A percentile compares a stretch with the other conserved stretches of the same genome.
Evolutionary conservation across 768 basidiomycete species (phyloP).

Genomic region (Brasilioporus rufonigricans): DNA sequence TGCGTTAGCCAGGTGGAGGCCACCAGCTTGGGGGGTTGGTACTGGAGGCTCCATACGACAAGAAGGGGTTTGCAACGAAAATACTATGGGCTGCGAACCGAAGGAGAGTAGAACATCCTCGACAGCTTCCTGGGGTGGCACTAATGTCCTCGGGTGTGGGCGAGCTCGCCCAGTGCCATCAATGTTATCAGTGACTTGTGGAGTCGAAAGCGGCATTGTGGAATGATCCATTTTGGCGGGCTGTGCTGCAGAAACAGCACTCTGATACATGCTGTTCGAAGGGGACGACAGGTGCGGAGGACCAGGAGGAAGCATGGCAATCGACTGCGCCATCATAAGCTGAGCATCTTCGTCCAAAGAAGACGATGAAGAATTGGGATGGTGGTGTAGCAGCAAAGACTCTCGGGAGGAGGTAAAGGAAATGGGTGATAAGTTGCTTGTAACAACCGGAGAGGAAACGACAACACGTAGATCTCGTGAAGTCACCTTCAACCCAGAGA

Average conservation of each 20-base stretch:
- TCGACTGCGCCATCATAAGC: slow-evolving; percentile 72
- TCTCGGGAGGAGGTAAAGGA: slow-evolving; percentile 19
- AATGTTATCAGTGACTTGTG: not conserved
- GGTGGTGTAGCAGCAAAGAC: slow-evolving; percentile 7
- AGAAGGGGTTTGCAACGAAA: slow-evolving; percentile 52
- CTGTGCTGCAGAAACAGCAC: slow-evolving; percentile 50
- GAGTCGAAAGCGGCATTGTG: not conserved
- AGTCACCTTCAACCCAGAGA: slow-evolving; percentile 57
- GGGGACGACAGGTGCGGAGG: slow-evolving; percentile 47
- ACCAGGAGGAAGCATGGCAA: slow-evolving; percentile 56
- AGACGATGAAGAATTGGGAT: slow-evolving; percentile 47
- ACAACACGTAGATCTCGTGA: slow-evolving; percentile 41
- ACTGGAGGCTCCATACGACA: slow-evolving; percentile 13
- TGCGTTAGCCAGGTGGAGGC: slow-evolving; percentile 3
- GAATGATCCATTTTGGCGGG: not conserved
- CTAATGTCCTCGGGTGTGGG: slow-evolving; percentile 4
- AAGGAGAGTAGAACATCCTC: slow-evolving; percentile 60
- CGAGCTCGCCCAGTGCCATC: slow-evolving; percentile 1
- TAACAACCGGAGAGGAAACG: slow-evolving; percentile 14
- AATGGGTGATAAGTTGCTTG: slow-evolving; percentile 27
- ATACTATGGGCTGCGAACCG: slow-evolving; percentile 56
- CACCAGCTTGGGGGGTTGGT: not conserved
- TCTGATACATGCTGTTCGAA: slow-evolving; percentile 75
- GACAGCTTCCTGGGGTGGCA: slow-evolving; percentile 8
- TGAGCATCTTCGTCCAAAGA: slow-evolving; percentile 66